A percentile compares a stretch with the other conserved stretches of the same genome.
phyloP scores from a whole-genome alignment of 441 rosid genomes.

The Populus hybrid region DNA sequence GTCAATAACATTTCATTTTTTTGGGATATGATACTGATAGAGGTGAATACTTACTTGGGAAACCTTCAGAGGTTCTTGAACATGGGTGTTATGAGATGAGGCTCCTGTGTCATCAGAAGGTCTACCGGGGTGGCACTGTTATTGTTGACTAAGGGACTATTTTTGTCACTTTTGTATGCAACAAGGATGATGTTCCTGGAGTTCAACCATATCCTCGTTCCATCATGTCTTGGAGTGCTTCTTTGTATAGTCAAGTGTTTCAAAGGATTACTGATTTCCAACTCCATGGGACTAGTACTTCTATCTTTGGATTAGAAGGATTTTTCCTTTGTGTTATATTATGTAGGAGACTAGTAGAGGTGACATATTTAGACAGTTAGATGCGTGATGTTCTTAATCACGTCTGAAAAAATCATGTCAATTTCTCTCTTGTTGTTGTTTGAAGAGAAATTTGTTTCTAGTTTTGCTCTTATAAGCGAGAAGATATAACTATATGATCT shows the following conservation, averaged over 20 bases:
- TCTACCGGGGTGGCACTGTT: slow-evolving; percentile 95
- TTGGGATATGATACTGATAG: background rate
- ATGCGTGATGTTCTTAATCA: background rate
- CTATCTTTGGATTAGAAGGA: slow-evolving; percentile 17
- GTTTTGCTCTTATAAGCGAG: too few species aligned
- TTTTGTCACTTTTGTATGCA: slow-evolving; percentile 76
- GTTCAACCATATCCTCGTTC: slow-evolving; percentile 82
- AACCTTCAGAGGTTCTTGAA: slow-evolving; percentile 66
- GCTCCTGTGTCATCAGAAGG: slow-evolving; percentile 66
- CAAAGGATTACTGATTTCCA: slow-evolving; percentile 54
- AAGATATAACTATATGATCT: too few species aligned
- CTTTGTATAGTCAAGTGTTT: slow-evolving; percentile 59
- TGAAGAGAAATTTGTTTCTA: too few species aligned
- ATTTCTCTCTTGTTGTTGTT: background rate
- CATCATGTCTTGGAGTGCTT: slow-evolving; percentile 87
- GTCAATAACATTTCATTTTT: background rate
- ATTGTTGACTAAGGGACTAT: slow-evolving; percentile 67
- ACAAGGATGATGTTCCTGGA: slow-evolving; percentile 56
- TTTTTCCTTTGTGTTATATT: background rate
- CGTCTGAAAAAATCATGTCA: background rate
- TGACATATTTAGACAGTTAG: background rate
- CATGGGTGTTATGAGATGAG: slow-evolving; percentile 51
- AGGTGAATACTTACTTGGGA: slow-evolving; percentile 32
- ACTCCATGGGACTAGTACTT: slow-evolving; percentile 76
- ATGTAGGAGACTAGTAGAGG: background rate